phyloP scores from a whole-genome alignment of 2,329 filamentous ascomycete genomes.

The Xylaria hypoxylon region DNA sequence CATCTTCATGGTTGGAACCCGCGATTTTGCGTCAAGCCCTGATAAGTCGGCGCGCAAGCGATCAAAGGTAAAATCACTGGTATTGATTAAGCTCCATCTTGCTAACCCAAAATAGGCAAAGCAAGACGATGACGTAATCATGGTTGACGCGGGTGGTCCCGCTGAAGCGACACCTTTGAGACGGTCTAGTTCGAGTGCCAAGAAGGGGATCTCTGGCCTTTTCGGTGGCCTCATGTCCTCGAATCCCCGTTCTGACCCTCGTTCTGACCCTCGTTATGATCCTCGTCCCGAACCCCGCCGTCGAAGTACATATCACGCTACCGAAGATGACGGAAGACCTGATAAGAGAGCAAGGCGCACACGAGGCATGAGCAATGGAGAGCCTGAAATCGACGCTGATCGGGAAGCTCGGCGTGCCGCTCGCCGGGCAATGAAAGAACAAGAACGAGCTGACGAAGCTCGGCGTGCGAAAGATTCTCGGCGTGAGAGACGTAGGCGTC shows the following conservation, averaged over 20 bases:
- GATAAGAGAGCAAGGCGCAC: conserved; percentile 53
- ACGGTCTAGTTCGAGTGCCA: conserved; percentile 71
- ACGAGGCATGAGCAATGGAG: conserved; percentile 60
- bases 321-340: conserved; percentile 62
- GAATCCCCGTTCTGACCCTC: conserved; percentile 58
- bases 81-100: neutral
- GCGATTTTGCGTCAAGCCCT: conserved; percentile 55
- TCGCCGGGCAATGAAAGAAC: conserved; percentile 68
- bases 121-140: conserved; percentile 65
- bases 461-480: conserved; percentile 56
- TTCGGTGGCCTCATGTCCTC: conserved; percentile 68
- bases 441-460: conserved; percentile 65
- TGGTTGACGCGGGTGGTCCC: conserved; percentile 64
- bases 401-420: conserved; percentile 72
- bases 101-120: conserved; percentile 44
- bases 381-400: conserved; percentile 66
- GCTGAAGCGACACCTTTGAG: conserved; percentile 65
- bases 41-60: conserved; percentile 61
- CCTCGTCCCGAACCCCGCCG: conserved; percentile 60
- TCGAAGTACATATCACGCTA: conserved; percentile 62
- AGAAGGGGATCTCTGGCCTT: conserved; percentile 70
- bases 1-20: conserved; percentile 59
- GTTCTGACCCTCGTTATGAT: conserved; percentile 57
- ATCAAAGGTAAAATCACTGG: conserved; percentile 59
- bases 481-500: conserved; percentile 65